Conservation (phyloP, 495 filamentous ascomycete species). For the Gamarada debralockiae region DNA sequence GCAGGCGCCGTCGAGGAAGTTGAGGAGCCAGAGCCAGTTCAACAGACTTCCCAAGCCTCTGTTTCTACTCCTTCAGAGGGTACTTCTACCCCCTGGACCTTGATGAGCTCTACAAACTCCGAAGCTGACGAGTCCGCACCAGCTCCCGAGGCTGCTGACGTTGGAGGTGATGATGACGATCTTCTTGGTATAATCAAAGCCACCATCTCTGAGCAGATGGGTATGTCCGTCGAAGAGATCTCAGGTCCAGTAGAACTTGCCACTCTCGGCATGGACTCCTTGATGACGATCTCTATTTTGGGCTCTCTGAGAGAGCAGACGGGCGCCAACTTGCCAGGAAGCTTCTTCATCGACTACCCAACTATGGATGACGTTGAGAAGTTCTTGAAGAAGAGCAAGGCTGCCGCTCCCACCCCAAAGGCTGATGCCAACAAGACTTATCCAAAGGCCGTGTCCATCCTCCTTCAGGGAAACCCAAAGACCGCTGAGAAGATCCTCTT, state of each 20-base stretch:
- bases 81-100: too few relatives aligned
- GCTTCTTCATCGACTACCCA: constrained; percentile 32
- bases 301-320: constrained; percentile 57
- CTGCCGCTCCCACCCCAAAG: neutral
- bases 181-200: too few relatives aligned
- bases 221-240: constrained; percentile 61
- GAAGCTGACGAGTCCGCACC: too few relatives aligned
- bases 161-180: too few relatives aligned
- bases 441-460: neutral
- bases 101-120: too few relatives aligned
- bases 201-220: constrained; percentile 68
- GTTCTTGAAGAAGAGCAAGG: neutral
- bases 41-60: neutral
- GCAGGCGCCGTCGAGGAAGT: neutral
- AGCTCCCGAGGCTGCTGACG: too few relatives aligned
- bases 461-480: constrained; percentile 50
- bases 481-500: constrained; percentile 55
- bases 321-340: constrained; percentile 35
- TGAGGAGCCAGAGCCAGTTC: too few relatives aligned
- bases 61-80: neutral
- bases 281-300: constrained; percentile 54
- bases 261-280: constrained; percentile 56
- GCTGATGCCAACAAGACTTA: neutral
- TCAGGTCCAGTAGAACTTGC: constrained; percentile 44
- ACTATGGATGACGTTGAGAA: neutral